These are phyloP conservation scores for Citrus mangshanensis DNA, from an alignment of 345 rosid species.

Conservation along the genomic window DNA sequence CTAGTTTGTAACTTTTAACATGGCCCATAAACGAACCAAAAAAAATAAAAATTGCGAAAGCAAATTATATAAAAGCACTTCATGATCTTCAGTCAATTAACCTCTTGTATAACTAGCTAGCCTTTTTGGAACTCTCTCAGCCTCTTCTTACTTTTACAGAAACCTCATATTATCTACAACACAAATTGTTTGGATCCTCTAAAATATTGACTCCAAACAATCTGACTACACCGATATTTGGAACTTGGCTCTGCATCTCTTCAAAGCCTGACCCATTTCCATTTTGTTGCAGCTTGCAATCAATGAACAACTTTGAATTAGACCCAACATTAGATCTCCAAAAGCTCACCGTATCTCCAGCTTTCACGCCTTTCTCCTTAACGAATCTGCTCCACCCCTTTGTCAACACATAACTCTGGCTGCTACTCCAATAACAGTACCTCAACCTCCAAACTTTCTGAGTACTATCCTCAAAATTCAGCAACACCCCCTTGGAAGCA, in stretches of 20 bases:
- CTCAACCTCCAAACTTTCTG: constrained; percentile 55
- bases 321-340: constrained; percentile 33
- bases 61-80: neutral
- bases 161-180: neutral
- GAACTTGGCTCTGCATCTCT: neutral
- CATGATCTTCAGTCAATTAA: neutral
- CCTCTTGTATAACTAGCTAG: neutral
- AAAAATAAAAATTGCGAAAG: neutral
- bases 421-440: constrained; percentile 62
- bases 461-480: constrained; percentile 41
- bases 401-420: constrained; percentile 63
- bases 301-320: constrained; percentile 36
- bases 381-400: constrained; percentile 66
- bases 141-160: neutral
- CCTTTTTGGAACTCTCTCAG: neutral
- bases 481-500: constrained; percentile 32
- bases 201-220: constrained; percentile 17
- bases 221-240: neutral
- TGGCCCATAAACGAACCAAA: neutral
- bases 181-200: neutral
- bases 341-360: constrained; percentile 46
- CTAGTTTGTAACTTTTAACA: neutral
- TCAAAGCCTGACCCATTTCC: neutral
- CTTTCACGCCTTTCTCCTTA: constrained; percentile 48
- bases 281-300: constrained; percentile 8